Evolutionary conservation across 2,329 filamentous ascomycete genomes (phyloP), one percentile per base, ranked within the genome.

Genomic region (Clonostachys solani): DNA sequence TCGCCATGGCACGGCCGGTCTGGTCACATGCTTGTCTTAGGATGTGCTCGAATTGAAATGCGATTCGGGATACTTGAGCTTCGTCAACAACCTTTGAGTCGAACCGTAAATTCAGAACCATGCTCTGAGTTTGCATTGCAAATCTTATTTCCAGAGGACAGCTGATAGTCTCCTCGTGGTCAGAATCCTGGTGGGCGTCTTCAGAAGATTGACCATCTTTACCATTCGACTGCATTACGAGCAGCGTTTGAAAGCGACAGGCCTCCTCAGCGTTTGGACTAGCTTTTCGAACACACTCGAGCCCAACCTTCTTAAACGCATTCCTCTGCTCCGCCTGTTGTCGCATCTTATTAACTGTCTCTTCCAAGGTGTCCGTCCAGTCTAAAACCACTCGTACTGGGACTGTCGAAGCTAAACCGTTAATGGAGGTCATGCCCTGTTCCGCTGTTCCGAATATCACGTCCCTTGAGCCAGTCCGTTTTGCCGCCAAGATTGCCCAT

Each of bases 341-440:
- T 15, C 57, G 57, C 1, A 58, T 19, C 0, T 40, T 15, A 1
- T 45, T 12, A 0, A 60, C 41, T 29, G 50, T 45, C 1, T 53
- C 48, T 0, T 42, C n/a, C 2, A 56, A 50, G 1, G 17, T 45
- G 8, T 48, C 13, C 6, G 12, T 45, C 46, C 17, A n/a, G 12
- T 42, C 40, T 16, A 42, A 19, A 1, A 15, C 10, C 13, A 47
- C 46, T 2, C 54, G 50, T 8, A 59, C 29, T 5, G 57, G 58
- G 1, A 60, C 50, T 3, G 53, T 57, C 17, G 53, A 49, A 17
- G 61, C 53, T 2, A 54, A 7, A 61, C 34, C 1, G 50, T 45
- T 2, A 50, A 49, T 10, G 52, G 49, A 5, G 55, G 51, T 7
- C 59, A 58, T 3, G 51, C 51, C 1, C 55, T 43, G 5, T 53